Conservation (phyloP, 1,139 yeast genomes). For the Sugiyamaella sp. region DNA sequence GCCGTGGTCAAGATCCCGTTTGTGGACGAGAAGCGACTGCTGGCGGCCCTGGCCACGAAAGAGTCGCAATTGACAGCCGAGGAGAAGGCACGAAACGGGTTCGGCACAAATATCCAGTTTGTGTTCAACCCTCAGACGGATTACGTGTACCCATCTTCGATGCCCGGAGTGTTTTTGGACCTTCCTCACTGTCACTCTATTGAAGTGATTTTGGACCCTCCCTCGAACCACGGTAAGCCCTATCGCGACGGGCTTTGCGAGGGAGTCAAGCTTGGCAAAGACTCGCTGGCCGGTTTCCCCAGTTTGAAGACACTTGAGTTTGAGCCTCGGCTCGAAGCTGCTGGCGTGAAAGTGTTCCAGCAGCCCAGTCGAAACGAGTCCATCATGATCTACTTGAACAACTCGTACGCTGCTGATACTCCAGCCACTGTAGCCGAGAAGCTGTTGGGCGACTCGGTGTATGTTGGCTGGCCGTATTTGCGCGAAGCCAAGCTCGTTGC, state of each 20-base stretch:
- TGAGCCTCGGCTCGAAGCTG: slow-evolving; percentile 53
- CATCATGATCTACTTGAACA: slow-evolving; percentile 64
- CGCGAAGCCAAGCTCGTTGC: slow-evolving; percentile 75
- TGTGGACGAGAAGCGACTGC: slow-evolving; percentile 79
- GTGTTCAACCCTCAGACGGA: slow-evolving; percentile 77
- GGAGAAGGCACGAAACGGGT: slow-evolving; percentile 71
- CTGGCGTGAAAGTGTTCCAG: slow-evolving; percentile 78
- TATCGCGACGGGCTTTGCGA: slow-evolving; percentile 60
- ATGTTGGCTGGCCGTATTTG: slow-evolving; percentile 86
- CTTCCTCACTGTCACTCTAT: slow-evolving; percentile 77
- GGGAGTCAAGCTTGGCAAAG: slow-evolving; percentile 70
- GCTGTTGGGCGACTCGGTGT: slow-evolving; percentile 62
- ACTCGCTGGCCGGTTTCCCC: slow-evolving; percentile 89
- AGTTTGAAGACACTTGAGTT: slow-evolving; percentile 72
- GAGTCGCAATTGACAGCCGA: slow-evolving; percentile 64
- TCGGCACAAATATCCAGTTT: slow-evolving; percentile 71
- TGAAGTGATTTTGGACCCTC: slow-evolving; percentile 55
- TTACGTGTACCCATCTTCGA: slow-evolving; percentile 70
- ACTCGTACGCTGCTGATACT: slow-evolving; percentile 55
- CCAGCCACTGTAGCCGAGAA: slow-evolving; percentile 59
- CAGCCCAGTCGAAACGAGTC: slow-evolving; percentile 85
- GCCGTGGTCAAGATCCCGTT: slow-evolving; percentile 95
- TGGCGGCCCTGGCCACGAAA: slow-evolving; percentile 67
- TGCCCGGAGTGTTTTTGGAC: slow-evolving; percentile 77
- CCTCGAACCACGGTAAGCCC: slow-evolving; percentile 34